Conservation (phyloP, 495 filamentous ascomycete genomes). For the Daldinia loculata region DNA sequence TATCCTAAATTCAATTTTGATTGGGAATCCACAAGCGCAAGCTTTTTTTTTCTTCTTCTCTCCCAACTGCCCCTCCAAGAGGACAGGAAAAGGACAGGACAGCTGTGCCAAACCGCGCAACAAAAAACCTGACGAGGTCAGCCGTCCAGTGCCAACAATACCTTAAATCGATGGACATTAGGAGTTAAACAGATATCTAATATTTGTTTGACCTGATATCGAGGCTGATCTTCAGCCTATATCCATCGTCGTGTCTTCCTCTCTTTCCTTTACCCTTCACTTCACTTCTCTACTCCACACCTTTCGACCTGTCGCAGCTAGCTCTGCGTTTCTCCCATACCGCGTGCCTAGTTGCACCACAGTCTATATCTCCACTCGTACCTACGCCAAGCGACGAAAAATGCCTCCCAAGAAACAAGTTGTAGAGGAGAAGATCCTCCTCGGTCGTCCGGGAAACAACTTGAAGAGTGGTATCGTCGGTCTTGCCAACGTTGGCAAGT, state of each 20-base stretch:
- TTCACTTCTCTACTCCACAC: conserved; percentile 65
- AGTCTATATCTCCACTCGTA: conserved; percentile 57
- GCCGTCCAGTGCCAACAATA: conserved; percentile 33
- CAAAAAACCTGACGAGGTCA: conserved; percentile 33
- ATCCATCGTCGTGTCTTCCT: conserved; percentile 57
- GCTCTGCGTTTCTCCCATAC: conserved; percentile 60
- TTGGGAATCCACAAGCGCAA: conserved; percentile 38
- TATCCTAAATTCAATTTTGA: conserved; percentile 28
- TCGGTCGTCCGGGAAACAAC: conserved; percentile 97
- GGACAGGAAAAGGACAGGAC: conserved; percentile 36
- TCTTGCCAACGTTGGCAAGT: conserved; percentile 99
- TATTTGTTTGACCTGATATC: conserved; percentile 41
- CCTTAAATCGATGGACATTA: conserved; percentile 24
- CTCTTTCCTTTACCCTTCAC: conserved; percentile 51
- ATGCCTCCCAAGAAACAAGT: conserved; percentile 84
- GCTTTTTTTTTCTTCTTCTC: conserved; percentile 27
- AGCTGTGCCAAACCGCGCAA: conserved; percentile 38
- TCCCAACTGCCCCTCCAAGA: conserved; percentile 32
- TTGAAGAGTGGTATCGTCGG: conserved; percentile 99
- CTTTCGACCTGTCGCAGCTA: conserved; percentile 67
- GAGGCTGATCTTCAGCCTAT: conserved; percentile 42
- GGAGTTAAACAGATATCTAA: conserved; percentile 27
- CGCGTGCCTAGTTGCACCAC: conserved; percentile 56
- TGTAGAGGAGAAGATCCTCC: conserved; percentile 78
- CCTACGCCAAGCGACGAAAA: conserved; percentile 63